Evolutionary conservation across 1,139 yeast genomes (phyloP).

Genomic region (Magnusiomyces magnusii): DNA sequence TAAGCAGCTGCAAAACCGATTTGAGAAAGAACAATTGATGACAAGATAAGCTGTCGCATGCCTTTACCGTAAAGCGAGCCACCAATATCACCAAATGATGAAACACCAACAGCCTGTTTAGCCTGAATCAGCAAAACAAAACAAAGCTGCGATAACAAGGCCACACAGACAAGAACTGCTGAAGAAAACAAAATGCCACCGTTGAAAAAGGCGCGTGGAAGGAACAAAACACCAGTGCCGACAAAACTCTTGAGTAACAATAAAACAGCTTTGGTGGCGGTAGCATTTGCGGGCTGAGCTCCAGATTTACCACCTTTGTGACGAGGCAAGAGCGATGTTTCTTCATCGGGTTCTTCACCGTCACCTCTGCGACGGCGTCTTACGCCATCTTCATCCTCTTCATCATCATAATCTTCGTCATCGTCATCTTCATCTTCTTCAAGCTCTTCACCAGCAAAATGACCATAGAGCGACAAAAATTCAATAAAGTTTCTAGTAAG

Average conservation of each 20-base stretch:
- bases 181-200: conserved; percentile 82
- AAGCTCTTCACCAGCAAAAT: conserved; percentile 93
- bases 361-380: conserved; percentile 14
- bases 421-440: conserved; percentile 55
- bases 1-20: conserved; percentile 94
- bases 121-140: conserved; percentile 65
- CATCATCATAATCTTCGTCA: not conserved
- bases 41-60: conserved; percentile 61
- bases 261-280: conserved; percentile 60
- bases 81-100: conserved; percentile 89
- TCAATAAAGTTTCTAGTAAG: conserved; percentile 82
- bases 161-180: conserved; percentile 55
- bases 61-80: conserved; percentile 59
- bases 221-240: conserved; percentile 90
- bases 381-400: not conserved
- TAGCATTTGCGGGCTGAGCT: conserved; percentile 39
- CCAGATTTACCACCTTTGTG: not conserved
- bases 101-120: conserved; percentile 51
- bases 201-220: conserved; percentile 84
- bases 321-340: conserved; percentile 20
- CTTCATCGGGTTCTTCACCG: conserved; percentile 29
- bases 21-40: conserved; percentile 79
- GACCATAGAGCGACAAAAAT: conserved; percentile 82
- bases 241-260: conserved; percentile 81
- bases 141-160: conserved; percentile 77